Evolutionary conservation across 495 filamentous ascomycete species (phyloP).

Genomic region (Haplographium delicatum): DNA sequence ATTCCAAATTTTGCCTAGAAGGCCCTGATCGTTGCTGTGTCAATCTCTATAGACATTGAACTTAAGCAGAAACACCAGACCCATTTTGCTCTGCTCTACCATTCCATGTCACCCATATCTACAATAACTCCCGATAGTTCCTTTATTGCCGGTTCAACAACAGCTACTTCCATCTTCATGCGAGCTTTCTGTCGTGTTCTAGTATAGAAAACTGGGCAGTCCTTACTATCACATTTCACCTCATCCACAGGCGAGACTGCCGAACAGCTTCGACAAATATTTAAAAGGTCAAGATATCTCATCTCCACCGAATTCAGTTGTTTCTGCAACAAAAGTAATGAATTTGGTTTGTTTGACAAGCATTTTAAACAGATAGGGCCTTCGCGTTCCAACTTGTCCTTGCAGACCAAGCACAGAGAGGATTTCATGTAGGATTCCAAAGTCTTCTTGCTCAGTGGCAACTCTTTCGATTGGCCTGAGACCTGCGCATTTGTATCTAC

Average conservation of each 20-base stretch:
- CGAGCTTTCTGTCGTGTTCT: conserved; percentile 63
- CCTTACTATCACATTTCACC: conserved; percentile 79
- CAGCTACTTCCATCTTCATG: conserved; percentile 51
- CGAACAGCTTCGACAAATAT: conserved; percentile 78
- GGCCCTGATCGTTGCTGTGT: too few species aligned
- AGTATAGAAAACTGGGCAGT: conserved; percentile 91
- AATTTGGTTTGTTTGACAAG: conserved; percentile 44
- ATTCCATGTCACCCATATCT: conserved; percentile 30
- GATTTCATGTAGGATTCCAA: conserved; percentile 85
- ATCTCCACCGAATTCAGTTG: conserved; percentile 59
- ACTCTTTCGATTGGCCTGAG: conserved; percentile 29
- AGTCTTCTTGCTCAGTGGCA: conserved; percentile 47
- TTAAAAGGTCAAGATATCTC: conserved; percentile 58
- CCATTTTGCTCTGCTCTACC: conserved; percentile 29
- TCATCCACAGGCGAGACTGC: conserved; percentile 66
- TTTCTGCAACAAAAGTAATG: conserved; percentile 55
- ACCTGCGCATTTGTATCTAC: conserved; percentile 39
- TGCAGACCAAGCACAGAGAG: conserved; percentile 73
- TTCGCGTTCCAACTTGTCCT: conserved; percentile 49
- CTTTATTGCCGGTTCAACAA: conserved; percentile 51
- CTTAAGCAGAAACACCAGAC: too few species aligned
- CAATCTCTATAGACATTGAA: too few species aligned
- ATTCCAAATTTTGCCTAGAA: too few species aligned
- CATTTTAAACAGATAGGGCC: conserved; percentile 64
- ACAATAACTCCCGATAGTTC: conserved; percentile 42